phyloP scores from a whole-genome alignment of 2,329 filamentous ascomycete species.

The Aureobasidium melanogenum region DNA sequence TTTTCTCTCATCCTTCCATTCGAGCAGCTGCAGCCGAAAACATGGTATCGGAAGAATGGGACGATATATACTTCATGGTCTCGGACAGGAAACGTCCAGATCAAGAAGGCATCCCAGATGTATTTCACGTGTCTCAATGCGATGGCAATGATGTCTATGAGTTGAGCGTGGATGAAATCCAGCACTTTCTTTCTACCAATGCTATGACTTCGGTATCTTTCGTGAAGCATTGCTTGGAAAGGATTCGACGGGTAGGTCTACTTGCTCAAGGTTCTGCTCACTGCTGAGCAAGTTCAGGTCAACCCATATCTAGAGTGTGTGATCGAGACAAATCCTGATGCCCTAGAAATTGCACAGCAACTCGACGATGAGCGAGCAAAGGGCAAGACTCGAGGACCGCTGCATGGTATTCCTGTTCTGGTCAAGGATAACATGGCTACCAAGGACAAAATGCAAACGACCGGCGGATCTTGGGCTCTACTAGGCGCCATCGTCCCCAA shows the following conservation, averaged over 20 bases:
- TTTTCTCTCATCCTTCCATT: background rate
- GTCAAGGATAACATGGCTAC: constrained; percentile 29
- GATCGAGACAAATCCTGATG: constrained; percentile 13
- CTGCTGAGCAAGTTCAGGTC: background rate
- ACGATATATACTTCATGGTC: constrained; percentile 4
- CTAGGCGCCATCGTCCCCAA: constrained; percentile 13
- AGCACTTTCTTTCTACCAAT: constrained; percentile 1
- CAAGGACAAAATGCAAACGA: constrained; percentile 16
- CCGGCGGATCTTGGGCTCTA: constrained; percentile 16
- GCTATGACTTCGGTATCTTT: constrained; percentile 2
- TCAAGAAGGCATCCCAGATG: constrained; percentile 3
- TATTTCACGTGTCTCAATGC: constrained; percentile 7
- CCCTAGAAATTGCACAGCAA: constrained; percentile 27
- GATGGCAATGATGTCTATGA: constrained; percentile 8
- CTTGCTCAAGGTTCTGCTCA: background rate
- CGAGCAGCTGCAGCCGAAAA: background rate
- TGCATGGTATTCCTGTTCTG: constrained; percentile 37
- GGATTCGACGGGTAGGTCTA: constrained; percentile 9
- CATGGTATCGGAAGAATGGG: constrained; percentile 1
- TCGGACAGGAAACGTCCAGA: background rate
- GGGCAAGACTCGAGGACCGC: constrained; percentile 27
- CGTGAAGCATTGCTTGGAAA: constrained; percentile 6
- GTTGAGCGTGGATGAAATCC: constrained; percentile 4
- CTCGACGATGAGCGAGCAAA: constrained; percentile 32
- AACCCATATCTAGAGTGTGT: constrained; percentile 13